A percentile compares a stretch with the other conserved stretches of the same genome.
Conservation (phyloP, 2,329 filamentous ascomycete species). For the Claviceps digitariae region DNA sequence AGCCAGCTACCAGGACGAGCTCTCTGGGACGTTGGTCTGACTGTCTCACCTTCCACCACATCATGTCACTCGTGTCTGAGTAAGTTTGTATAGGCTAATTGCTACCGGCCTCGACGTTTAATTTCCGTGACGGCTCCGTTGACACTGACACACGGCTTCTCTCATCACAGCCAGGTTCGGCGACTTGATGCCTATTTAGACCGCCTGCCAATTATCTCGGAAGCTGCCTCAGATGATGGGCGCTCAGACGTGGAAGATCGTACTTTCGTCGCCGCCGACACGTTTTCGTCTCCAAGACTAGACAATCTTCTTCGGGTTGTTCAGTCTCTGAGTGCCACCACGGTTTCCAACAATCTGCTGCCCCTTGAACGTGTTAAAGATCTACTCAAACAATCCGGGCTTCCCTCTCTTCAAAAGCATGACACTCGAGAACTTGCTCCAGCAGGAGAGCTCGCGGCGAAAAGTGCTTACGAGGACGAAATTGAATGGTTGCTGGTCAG, state of each 20-base stretch:
- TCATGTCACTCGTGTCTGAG: slow-evolving; percentile 36
- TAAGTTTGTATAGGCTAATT: slow-evolving; percentile 17
- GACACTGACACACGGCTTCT: slow-evolving; percentile 8
- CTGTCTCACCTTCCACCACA: slow-evolving; percentile 1
- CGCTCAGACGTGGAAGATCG: slow-evolving; percentile 22
- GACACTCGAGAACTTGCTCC: slow-evolving; percentile 21
- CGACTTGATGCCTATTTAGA: slow-evolving; percentile 53
- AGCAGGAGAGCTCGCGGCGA: slow-evolving; percentile 15
- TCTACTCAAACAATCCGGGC: slow-evolving; percentile 49
- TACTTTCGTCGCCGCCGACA: slow-evolving; percentile 22
- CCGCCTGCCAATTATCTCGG: slow-evolving; percentile 33
- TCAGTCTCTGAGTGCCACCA: slow-evolving; percentile 56
- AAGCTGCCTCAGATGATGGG: slow-evolving; percentile 29
- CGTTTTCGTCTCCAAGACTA: slow-evolving; percentile 38
- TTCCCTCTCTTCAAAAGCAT: slow-evolving; percentile 26
- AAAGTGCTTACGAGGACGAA: slow-evolving; percentile 53
- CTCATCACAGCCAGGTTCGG: slow-evolving; percentile 40
- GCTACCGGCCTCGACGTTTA: background rate
- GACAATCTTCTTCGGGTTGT: slow-evolving; percentile 54
- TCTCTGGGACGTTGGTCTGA: background rate
- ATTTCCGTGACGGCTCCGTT: background rate
- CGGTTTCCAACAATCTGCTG: slow-evolving; percentile 50
- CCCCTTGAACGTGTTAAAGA: slow-evolving; percentile 43
- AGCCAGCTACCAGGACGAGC: slow-evolving; percentile 4
- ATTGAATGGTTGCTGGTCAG: slow-evolving; percentile 83